phyloP scores from a whole-genome alignment of 352 stramenopile genomes.

The Globisporangium mamillatum region DNA sequence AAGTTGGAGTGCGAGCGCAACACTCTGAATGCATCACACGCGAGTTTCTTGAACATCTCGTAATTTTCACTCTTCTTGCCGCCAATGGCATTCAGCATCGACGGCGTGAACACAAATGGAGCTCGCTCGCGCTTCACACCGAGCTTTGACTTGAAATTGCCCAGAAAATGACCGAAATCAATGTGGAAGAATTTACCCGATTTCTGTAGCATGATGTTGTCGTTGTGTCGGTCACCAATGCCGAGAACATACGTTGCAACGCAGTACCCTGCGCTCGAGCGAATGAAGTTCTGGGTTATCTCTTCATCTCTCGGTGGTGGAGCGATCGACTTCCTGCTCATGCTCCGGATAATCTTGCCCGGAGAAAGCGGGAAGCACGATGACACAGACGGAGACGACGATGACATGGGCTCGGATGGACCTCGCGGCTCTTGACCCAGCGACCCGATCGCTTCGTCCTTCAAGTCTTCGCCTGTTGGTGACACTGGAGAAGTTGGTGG shows the following conservation, averaged over 20 bases:
- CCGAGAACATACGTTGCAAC: slow-evolving; percentile 93
- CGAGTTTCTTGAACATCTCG: slow-evolving; percentile 64
- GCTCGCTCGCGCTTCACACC: slow-evolving; percentile 89
- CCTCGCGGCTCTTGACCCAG: slow-evolving; percentile 17
- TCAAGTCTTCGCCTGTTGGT: not conserved
- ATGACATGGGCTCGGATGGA: slow-evolving; percentile 8
- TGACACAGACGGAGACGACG: slow-evolving; percentile 26
- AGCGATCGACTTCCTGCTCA: slow-evolving; percentile 22
- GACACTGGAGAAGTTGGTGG: slow-evolving; percentile 7
- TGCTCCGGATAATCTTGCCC: slow-evolving; percentile 27
- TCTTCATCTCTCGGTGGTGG: slow-evolving; percentile 35
- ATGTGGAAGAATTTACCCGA: slow-evolving; percentile 96
- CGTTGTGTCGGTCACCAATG: slow-evolving; percentile 93
- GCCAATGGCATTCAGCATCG: slow-evolving; percentile 87
- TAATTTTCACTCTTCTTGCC: slow-evolving; percentile 75
- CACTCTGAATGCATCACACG: slow-evolving; percentile 68
- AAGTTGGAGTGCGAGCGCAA: slow-evolving; percentile 73
- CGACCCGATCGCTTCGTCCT: not conserved
- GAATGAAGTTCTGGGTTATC: slow-evolving; percentile 85
- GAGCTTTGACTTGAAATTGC: slow-evolving; percentile 94
- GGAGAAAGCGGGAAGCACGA: slow-evolving; percentile 60
- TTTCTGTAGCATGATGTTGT: slow-evolving; percentile 95
- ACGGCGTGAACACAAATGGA: slow-evolving; percentile 91
- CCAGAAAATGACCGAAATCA: slow-evolving; percentile 95
- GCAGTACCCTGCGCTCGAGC: slow-evolving; percentile 90